These are phyloP conservation scores for Penicillium steckii DNA, from an alignment of 495 filamentous ascomycete species.

Conservation along the genomic window DNA sequence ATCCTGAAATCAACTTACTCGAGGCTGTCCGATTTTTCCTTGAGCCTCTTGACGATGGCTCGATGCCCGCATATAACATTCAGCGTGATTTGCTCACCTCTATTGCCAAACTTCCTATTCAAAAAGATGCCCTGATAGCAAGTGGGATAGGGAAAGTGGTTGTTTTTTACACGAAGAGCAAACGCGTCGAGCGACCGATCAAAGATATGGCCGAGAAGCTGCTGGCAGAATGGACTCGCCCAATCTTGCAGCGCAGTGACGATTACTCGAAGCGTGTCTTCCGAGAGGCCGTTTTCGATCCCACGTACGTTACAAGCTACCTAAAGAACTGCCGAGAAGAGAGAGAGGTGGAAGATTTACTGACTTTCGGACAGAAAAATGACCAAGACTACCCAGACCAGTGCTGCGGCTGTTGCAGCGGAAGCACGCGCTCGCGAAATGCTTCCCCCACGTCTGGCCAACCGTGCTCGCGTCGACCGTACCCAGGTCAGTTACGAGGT, in stretches of 20 bases:
- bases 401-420: conserved; percentile 53
- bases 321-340: no score
- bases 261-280: conserved; percentile 81
- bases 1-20: conserved; percentile 92
- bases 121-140: conserved; percentile 83
- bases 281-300: conserved; percentile 56
- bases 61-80: conserved; percentile 92
- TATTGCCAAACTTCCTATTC: conserved; percentile 75
- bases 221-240: conserved; percentile 90
- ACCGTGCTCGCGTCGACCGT: conserved; percentile 69
- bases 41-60: conserved; percentile 89
- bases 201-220: conserved; percentile 91
- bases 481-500: conserved; percentile 78
- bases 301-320: conserved; percentile 41
- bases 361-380: conserved; percentile 40
- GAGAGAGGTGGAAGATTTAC: conserved; percentile 6
- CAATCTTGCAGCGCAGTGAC: conserved; percentile 90
- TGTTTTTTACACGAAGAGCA: conserved; percentile 94
- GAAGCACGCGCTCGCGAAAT: conserved; percentile 68
- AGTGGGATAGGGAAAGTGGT: conserved; percentile 95
- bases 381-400: conserved; percentile 43
- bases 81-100: conserved; percentile 90
- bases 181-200: conserved; percentile 78
- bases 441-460: conserved; percentile 64
- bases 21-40: conserved; percentile 96